Percentiles rank a stretch among this genome's conserved stretches.
Conservation (phyloP, 1,284 basidiomycete genomes). For the Pseudozyma sp. region DNA sequence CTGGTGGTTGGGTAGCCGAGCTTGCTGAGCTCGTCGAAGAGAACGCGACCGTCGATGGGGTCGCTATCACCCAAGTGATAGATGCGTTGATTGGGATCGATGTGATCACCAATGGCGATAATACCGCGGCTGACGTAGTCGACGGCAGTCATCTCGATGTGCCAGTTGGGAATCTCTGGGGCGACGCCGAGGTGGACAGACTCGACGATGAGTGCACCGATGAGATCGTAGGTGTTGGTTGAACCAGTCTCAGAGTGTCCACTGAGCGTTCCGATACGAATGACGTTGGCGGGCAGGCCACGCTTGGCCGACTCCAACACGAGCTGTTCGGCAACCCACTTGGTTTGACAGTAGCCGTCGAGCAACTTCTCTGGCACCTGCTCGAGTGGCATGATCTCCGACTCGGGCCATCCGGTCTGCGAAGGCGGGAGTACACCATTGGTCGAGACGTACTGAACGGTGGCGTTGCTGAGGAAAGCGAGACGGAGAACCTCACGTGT, state of each 20-base stretch:
- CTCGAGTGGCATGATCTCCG: constrained; percentile 58
- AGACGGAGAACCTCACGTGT: constrained; percentile 69
- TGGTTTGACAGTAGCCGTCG: constrained; percentile 69
- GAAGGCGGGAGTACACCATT: constrained; percentile 68
- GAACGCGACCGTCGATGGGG: constrained; percentile 52
- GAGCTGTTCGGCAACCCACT: constrained; percentile 69
- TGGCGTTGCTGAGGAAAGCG: constrained; percentile 65
- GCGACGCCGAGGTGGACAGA: constrained; percentile 64
- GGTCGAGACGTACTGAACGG: constrained; percentile 68
- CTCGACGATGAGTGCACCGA: constrained; percentile 67
- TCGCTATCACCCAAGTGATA: constrained; percentile 66
- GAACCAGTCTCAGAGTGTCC: constrained; percentile 66
- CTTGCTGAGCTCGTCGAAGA: constrained; percentile 60
- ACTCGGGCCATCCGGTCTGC: constrained; percentile 62
- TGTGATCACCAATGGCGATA: constrained; percentile 56
- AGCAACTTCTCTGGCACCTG: constrained; percentile 65
- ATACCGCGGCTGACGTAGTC: constrained; percentile 66
- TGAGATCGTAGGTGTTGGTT: constrained; percentile 66
- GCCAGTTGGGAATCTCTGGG: constrained; percentile 62
- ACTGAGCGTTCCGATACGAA: constrained; percentile 68
- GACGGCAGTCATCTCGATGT: constrained; percentile 67
- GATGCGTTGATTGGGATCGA: constrained; percentile 55
- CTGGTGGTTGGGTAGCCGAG: constrained; percentile 62
- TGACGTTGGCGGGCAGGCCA: constrained; percentile 66
- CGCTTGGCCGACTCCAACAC: constrained; percentile 62